Evolutionary conservation across 768 basidiomycete species (phyloP), one percentile per base, ranked within the genome.

Genomic region (Pulveroboletus sp.): DNA sequence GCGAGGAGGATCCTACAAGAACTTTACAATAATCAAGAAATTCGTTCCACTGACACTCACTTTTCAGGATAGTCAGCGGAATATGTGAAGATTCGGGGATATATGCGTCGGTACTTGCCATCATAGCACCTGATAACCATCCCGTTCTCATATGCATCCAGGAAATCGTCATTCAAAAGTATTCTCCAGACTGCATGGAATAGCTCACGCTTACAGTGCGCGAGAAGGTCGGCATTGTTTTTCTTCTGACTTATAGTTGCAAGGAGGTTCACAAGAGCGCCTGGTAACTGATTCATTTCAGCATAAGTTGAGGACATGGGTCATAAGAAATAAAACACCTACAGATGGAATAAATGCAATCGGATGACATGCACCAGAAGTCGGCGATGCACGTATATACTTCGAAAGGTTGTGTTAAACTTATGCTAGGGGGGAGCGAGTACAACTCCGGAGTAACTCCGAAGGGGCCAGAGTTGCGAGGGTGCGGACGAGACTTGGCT

Each of bases 1-100:
- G 62, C 65, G 2, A 69, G 20, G 3, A 69, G 44, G 2, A 57
- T 59, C 47, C 63, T 63, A 31, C 12, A n/a, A n/a, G n/a, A n/a
- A n/a, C n/a, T n/a, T n/a, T n/a, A n/a, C n/a, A n/a, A n/a, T n/a
- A n/a, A n/a, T n/a, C n/a, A n/a, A n/a, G n/a, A n/a, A n/a, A n/a
- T n/a, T n/a, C n/a, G n/a, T n/a, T n/a, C n/a, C n/a, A n/a, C n/a
- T n/a, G n/a, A 10, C 12, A 22, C 36, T 20, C 12, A 50, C 43
- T 50, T 50, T 14, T 51, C 50, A 6, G 50, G 50, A 11, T 51
- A 51, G 26, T 45, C 44, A 0, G 44, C 40, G 0, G 50, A 47
- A 12, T 52, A 52, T 4, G 42, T 52, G 6, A 52, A 52, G 3
- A 52, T 38, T 6, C 41, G 2, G 4, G 42, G 51, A 12, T 31